Base-by-base conservation (phyloP, 345 rosid genomes). In the Euphorbia pulcherrima region DNA sequence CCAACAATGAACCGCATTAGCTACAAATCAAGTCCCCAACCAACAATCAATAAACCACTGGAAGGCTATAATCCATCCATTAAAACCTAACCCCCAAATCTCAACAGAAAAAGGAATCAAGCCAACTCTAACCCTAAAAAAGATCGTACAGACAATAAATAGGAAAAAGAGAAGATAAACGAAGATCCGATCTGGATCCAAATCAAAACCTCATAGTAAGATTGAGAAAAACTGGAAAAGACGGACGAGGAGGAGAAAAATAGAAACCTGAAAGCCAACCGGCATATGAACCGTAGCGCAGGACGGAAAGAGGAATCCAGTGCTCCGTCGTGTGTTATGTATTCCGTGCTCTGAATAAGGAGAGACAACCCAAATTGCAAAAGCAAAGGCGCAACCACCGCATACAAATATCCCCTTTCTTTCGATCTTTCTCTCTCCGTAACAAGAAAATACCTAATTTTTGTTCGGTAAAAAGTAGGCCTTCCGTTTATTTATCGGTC, bases 271-370 rank as follows among this genome's bases (percentile, higher is more conserved):
- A 83, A 66, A 87, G 77, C 81, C 77, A 84, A 85, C 60, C 83
- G 88, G 97, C 90, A 84, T 77, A 83, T 76, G 76, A 76, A 86
- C 89, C 94, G 96, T 77, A 92, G 83, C 87, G 68, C 73, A 77
- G 87, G 90, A 88, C 90, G 98, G 89, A 67, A 75, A 75, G 70
- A 72, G 76, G 88, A 82, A 87, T 84, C 92, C 89, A 85, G 83
- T 80, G 86, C 81, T 82, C 77, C 85, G 73, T 73, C 56, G 55
- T 67, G 69, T 68, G 0, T 24, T 30, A 14, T 58, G 18, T 55
- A 3, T 20, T 35, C 24, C n/a, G 10, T 20, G 11, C 28, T 5
- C 17, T 41, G 41, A 57, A 13, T 8, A 8, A 26, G 17, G 26
- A 9, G 59, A 55, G 59, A 55, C 9, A 8, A 1, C 55, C 44